phyloP scores from a whole-genome alignment of 2,329 filamentous ascomycete genomes.

The Magnaporthales sp. region DNA sequence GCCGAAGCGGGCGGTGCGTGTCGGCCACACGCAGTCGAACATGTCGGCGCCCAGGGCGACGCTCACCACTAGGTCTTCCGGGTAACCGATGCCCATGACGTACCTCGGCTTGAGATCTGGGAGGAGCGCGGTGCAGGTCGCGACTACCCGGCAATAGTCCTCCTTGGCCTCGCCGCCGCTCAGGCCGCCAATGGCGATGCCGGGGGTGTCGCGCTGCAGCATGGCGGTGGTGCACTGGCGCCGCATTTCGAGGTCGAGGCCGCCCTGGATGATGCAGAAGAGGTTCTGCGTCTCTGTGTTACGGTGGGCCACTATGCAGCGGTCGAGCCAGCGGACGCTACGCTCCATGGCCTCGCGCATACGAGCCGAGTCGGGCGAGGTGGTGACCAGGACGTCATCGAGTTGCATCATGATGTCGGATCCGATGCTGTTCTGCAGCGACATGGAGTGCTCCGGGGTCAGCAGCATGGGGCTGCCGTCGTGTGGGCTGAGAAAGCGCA shows the following conservation, averaged over 20 bases:
- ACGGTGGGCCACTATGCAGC: constrained; percentile 84
- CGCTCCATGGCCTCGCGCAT: constrained; percentile 95
- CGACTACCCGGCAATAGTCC: constrained; percentile 85
- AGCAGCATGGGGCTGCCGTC: constrained; percentile 90
- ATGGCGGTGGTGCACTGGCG: constrained; percentile 77
- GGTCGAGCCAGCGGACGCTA: constrained; percentile 90
- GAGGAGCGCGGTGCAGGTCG: constrained; percentile 73
- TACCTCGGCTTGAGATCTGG: constrained; percentile 93
- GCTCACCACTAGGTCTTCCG: constrained; percentile 89
- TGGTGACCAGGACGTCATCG: constrained; percentile 95
- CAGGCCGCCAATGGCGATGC: constrained; percentile 91
- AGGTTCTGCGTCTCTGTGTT: constrained; percentile 80
- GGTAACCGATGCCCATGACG: constrained; percentile 98
- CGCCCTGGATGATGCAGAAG: constrained; percentile 98
- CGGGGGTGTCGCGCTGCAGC: constrained; percentile 84
- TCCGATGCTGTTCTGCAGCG: constrained; percentile 91
- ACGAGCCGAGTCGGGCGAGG: constrained; percentile 76
- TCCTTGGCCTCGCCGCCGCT: constrained; percentile 92
- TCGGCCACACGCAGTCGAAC: constrained; percentile 99
- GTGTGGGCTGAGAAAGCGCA: constrained; percentile 91
- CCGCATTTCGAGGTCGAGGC: constrained; percentile 79
- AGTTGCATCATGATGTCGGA: constrained; percentile 99
- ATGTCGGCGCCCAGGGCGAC: constrained; percentile 94
- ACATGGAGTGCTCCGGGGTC: constrained; percentile 94
- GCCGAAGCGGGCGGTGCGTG: constrained; percentile 88